Evolutionary conservation across 768 basidiomycete species (phyloP).

Genomic region (Tulasnella sp.): DNA sequence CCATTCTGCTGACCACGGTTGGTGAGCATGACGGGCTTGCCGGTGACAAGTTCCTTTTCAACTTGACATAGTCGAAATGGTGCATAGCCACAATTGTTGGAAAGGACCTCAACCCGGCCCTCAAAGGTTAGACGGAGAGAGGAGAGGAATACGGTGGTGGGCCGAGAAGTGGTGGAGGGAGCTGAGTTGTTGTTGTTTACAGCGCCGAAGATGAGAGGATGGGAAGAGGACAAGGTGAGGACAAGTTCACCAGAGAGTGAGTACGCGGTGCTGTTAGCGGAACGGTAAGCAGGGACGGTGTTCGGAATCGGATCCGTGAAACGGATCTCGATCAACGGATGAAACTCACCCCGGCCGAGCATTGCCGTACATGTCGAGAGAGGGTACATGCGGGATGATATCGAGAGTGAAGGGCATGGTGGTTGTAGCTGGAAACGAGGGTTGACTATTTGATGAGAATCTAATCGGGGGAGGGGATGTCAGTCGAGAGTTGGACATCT

Average conservation of each 20-base stretch:
- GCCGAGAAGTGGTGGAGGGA: slow-evolving; percentile 26
- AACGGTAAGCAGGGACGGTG: slow-evolving; percentile 1
- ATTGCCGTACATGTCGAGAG: slow-evolving; percentile 59
- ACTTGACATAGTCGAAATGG: slow-evolving; percentile 54
- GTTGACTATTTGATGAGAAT: slow-evolving; percentile 6
- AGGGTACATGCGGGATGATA: slow-evolving; percentile 45
- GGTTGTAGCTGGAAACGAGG: not conserved
- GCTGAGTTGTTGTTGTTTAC: slow-evolving; percentile 40
- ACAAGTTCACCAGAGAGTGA: slow-evolving; percentile 75
- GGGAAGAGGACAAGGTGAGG: slow-evolving; percentile 46
- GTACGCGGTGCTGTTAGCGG: slow-evolving; percentile 71
- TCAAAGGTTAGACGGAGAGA: slow-evolving; percentile 71
- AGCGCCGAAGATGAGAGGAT: slow-evolving; percentile 29
- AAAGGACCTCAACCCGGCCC: slow-evolving; percentile 67
- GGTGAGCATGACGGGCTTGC: slow-evolving; percentile 44
- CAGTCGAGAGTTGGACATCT: no score
- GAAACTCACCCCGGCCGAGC: slow-evolving; percentile 48
- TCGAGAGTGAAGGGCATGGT: slow-evolving; percentile 54
- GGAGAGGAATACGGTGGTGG: slow-evolving; percentile 34
- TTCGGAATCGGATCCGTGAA: not conserved
- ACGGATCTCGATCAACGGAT: not conserved
- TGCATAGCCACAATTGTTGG: slow-evolving; percentile 52
- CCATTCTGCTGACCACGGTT: slow-evolving; percentile 35
- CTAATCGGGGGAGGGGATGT: not conserved
- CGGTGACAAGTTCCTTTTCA: slow-evolving; percentile 46